These are phyloP conservation scores for Gossypium armourianum DNA, from an alignment of 441 rosid species.

Conservation along the genomic window DNA sequence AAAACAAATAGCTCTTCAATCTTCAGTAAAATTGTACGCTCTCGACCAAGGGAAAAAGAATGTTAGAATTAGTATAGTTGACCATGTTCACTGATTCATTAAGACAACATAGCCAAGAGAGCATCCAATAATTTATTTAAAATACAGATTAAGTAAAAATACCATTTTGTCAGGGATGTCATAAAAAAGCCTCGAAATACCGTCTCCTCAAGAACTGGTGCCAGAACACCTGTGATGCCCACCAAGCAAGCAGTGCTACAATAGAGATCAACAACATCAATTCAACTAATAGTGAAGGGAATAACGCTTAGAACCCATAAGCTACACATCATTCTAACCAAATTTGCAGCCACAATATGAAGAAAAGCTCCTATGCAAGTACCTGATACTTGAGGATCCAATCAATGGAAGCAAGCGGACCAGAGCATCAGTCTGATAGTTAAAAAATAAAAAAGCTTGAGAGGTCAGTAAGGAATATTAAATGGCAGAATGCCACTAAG, in stretches of 20 bases:
- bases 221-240: slow-evolving; percentile 71
- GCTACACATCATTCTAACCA: not conserved
- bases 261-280: not conserved
- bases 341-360: not conserved
- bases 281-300: not conserved
- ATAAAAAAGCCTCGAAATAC: slow-evolving; percentile 85
- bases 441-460: not conserved
- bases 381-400: slow-evolving; percentile 43
- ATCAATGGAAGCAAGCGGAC: slow-evolving; percentile 39
- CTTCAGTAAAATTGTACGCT: not conserved
- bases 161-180: slow-evolving; percentile 88
- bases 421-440: slow-evolving; percentile 37
- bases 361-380: slow-evolving; percentile 4
- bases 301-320: not conserved
- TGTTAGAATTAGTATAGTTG: not conserved
- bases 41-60: not conserved
- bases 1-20: not conserved
- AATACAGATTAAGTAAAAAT: slow-evolving; percentile 15
- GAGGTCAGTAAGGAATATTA: not conserved
- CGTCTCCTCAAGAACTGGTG: slow-evolving; percentile 84
- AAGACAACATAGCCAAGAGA: not conserved
- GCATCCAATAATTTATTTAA: not conserved
- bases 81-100: not conserved
- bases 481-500: not conserved
- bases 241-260: slow-evolving; percentile 75